Evolutionary conservation across 2,329 filamentous ascomycete genomes (phyloP), one percentile per base, ranked within the genome.

Genomic region (Fusarium multiceps): DNA sequence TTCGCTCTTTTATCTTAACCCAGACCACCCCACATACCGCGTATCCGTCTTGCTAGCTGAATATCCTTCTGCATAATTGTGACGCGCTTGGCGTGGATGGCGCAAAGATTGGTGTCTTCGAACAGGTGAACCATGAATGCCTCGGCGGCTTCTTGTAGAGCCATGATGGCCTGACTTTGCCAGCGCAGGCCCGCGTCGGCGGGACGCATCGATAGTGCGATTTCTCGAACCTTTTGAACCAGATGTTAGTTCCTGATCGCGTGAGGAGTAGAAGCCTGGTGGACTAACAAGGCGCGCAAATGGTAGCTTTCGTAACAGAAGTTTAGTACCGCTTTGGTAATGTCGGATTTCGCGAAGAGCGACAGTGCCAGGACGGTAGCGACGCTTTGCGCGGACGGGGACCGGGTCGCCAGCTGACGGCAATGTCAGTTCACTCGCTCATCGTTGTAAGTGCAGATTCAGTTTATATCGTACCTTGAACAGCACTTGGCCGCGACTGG

Each of bases 1-100:
- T 55, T 30, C 20, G 16, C 23, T 46, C 25, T 48, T 43, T 45
- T 63, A 18, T 34, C 81, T 87, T 68, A 82, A 81, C 91, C 82
- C 82, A 85, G 73, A 7, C 91, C 92, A 48, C 90, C 92, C 92
- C 92, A 94, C 47, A 90, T 87, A 14, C 92, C 92, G 54, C 92
- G 86, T 81, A 95, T 94, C 72, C 92, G 84, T 75, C 92, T 85
- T 21, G 95, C 95, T 65, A 98, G 87, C 82, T 98, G 95, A 75
- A 99, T 97, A 81, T 98, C 96, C 83, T 97, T 97, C 81, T 96
- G 94, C 93, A 97, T 95, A 75, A 98, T 97, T 41, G 95, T 98
- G 55, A 98, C 94, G 79, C 95, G 88, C 84, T 97, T 98, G 67
- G 95, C 96, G 82, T 98, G 95, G 75, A 98, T 94, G 68, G 95